Base-by-base conservation (phyloP, 108 stramenopile genomes). In the Schizochytrium sp. region DNA sequence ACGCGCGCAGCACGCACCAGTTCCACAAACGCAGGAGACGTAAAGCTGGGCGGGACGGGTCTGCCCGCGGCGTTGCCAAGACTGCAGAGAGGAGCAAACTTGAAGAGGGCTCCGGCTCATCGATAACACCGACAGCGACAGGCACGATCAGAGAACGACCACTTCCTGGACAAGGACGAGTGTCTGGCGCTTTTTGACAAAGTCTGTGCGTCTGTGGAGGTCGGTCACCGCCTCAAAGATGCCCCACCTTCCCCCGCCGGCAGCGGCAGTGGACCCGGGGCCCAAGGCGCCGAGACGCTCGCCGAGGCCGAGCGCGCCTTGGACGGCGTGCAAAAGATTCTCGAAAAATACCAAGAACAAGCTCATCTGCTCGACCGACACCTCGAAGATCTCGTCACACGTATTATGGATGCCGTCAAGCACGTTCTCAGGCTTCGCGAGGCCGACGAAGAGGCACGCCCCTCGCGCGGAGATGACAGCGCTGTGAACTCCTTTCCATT, bases 261-360 rank as follows among this genome's bases (percentile, higher is more conserved):
- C 14, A 57, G 55, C 55, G 55, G 55, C 55, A 16, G 55, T 12
- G 51, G 76, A 12, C 6, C 18, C n/a, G 76, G 43, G 34, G 34
- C 34, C 34, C 34, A 34, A 8, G 76, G 25, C 3, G 48, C 76
- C 6, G 23, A 47, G 28, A 6, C 76, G 45, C 6, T 83, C 48
- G 28, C n/a, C 12, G 48, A 47, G 14, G 76, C 45, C 6, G 76
- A 83, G 51, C 6, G 12, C 12, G 76, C 45, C 12, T 18, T 53
- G 23, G 76, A 83, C 6, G 51, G 76, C 25, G 51, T 83, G 45
- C 45, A 90, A 87, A 45, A 90, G 44, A 58, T 76, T 88, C 28
- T 98, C 25, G 97, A 97, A 83, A 97, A 95, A 87, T 99, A 99
- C 90, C 92, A 97, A 43, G 98, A 98, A 93, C 95, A 96, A 60